phyloP scores from a whole-genome alignment of 257 asterid species.

The Capsicum baccatum region DNA sequence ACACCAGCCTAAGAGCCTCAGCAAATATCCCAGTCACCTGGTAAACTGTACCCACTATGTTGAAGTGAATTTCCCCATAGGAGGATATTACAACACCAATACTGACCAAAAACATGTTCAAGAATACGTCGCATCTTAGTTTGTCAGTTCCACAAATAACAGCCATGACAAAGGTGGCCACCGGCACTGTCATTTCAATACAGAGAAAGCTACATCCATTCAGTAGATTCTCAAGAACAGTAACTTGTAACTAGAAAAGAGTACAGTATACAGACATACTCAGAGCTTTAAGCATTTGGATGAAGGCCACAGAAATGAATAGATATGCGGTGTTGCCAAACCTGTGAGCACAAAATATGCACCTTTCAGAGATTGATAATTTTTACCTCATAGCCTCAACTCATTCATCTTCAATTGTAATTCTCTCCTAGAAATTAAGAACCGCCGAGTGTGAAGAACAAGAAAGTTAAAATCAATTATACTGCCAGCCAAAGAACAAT shows the following conservation, averaged over 20 bases:
- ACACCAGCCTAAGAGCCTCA: constrained; percentile 95
- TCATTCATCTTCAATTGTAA: neutral
- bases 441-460: neutral
- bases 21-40: constrained; percentile 98
- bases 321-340: constrained; percentile 98
- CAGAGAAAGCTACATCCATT: constrained; percentile 21
- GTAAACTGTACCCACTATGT: constrained; percentile 90
- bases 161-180: constrained; percentile 95
- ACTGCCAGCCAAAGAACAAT: constrained; percentile 7
- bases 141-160: constrained; percentile 94
- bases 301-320: constrained; percentile 97
- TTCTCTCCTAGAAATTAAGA: constrained; percentile 20
- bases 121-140: constrained; percentile 79
- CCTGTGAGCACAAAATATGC: constrained; percentile 54
- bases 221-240: constrained; percentile 29
- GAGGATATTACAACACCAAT: constrained; percentile 94
- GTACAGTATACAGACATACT: constrained; percentile 54
- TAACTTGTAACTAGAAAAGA: constrained; percentile 15
- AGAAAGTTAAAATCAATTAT: constrained; percentile 5
- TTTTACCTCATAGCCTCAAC: neutral
- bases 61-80: constrained; percentile 96
- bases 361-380: neutral
- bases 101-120: constrained; percentile 95
- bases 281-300: constrained; percentile 99
- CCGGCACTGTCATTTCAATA: constrained; percentile 79